A percentile compares a stretch with the other conserved stretches of the same genome.
phyloP scores from a whole-genome alignment of 192 early-diverging fungal genomes.

The Backusella westeae region DNA sequence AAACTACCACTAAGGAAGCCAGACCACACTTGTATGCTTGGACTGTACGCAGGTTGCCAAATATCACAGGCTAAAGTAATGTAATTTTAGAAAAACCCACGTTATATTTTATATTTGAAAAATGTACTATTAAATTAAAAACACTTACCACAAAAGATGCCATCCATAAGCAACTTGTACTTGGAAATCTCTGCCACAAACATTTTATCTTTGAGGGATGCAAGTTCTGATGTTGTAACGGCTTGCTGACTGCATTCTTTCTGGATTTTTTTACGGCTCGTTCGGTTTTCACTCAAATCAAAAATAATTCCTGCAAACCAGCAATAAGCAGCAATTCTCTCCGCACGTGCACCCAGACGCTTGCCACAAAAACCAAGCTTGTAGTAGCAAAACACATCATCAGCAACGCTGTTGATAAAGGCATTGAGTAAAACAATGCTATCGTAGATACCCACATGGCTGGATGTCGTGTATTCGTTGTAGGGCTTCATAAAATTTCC shows the following conservation, averaged over 20 bases:
- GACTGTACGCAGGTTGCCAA: slow-evolving; percentile 45
- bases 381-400: slow-evolving; percentile 72
- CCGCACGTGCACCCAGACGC: slow-evolving; percentile 46
- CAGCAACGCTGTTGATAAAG: slow-evolving; percentile 61
- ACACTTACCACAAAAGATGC: slow-evolving; percentile 69
- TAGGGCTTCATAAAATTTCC: slow-evolving; percentile 68
- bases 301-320: slow-evolving; percentile 73
- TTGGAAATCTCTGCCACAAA: slow-evolving; percentile 46
- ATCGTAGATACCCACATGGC: background rate
- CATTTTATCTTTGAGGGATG: slow-evolving; percentile 10
- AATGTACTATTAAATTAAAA: slow-evolving; percentile 16
- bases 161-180: slow-evolving; percentile 67
- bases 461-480: slow-evolving; percentile 38
- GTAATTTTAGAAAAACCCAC: slow-evolving; percentile 4
- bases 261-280: slow-evolving; percentile 28
- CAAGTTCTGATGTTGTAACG: slow-evolving; percentile 18
- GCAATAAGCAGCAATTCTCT: slow-evolving; percentile 59
- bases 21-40: slow-evolving; percentile 49
- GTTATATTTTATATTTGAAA: background rate
- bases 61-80: slow-evolving; percentile 51
- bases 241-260: background rate
- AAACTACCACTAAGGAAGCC: slow-evolving; percentile 49
- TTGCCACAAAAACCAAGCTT: slow-evolving; percentile 66
- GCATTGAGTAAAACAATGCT: slow-evolving; percentile 12
- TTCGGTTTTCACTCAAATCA: slow-evolving; percentile 57